These are phyloP conservation scores for Durotheca rogersii DNA, from an alignment of 495 filamentous ascomycete species.

Conservation along the genomic window DNA sequence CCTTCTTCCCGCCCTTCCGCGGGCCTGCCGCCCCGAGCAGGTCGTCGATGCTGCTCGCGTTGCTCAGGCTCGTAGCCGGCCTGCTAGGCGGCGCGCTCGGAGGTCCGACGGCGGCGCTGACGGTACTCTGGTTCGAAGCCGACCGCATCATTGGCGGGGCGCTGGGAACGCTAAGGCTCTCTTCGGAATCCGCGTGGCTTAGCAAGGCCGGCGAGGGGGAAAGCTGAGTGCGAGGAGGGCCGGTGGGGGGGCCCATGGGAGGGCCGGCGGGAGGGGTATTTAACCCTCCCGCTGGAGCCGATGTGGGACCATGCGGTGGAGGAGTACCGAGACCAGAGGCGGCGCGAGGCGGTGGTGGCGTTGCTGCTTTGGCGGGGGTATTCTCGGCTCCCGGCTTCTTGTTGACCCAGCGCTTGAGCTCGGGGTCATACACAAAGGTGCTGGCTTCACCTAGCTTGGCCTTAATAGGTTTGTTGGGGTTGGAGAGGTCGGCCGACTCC, in stretches of 20 bases:
- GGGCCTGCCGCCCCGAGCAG: slow-evolving; percentile 68
- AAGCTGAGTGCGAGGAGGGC: slow-evolving; percentile 35
- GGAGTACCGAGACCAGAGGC: slow-evolving; percentile 40
- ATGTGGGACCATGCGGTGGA: slow-evolving; percentile 27
- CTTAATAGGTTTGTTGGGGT: slow-evolving; percentile 70
- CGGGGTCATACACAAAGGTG: slow-evolving; percentile 89
- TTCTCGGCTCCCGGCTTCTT: slow-evolving; percentile 75
- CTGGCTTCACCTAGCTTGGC: slow-evolving; percentile 95
- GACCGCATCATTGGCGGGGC: slow-evolving; percentile 50
- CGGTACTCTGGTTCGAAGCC: slow-evolving; percentile 42
- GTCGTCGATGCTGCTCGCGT: slow-evolving; percentile 83
- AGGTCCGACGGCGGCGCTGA: slow-evolving; percentile 36
- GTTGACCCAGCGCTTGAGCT: slow-evolving; percentile 96
- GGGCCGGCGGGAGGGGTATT: slow-evolving; percentile 40
- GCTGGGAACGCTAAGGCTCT: slow-evolving; percentile 29
- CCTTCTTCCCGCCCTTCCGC: slow-evolving; percentile 67
- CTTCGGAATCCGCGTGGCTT: slow-evolving; percentile 28
- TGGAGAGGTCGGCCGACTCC: slow-evolving; percentile 53
- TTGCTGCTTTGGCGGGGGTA: slow-evolving; percentile 45
- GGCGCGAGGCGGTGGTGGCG: slow-evolving; percentile 53
- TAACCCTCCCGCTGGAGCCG: slow-evolving; percentile 31
- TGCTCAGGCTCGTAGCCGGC: slow-evolving; percentile 68
- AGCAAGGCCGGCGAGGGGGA: slow-evolving; percentile 29
- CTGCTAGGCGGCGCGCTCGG: slow-evolving; percentile 48
- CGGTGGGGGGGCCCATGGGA: too few relatives aligned